Base-by-base conservation (phyloP, 768 basidiomycete genomes). In the Pisolithus tinctorius region DNA sequence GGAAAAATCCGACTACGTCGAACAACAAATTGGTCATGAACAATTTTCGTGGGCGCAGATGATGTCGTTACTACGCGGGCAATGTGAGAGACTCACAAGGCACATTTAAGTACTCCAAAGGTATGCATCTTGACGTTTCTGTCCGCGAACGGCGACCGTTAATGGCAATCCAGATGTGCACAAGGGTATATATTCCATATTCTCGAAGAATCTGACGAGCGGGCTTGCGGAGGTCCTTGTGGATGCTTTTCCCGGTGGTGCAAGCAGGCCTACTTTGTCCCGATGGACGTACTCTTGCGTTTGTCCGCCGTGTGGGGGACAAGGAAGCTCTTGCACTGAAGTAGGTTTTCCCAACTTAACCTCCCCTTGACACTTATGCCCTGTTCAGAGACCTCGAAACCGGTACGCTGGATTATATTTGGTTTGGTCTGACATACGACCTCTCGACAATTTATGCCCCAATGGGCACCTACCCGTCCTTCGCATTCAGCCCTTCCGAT, bases 391-490 rank as follows among this genome's bases (percentile, higher is more conserved):
- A 88, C 59, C 69, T 88, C 17, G 61, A 71, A 37, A 83, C 83
- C 0, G 86, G 86, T 16, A 83, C 82, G 2, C 68, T 84, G 37
- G 78, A 76, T 56, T 66, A 87, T 59, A 63, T 81, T 16, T 88
- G 83, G 82, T 67, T 86, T 49, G 86, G 84, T 0, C 70, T 88
- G 30, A 82, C 76, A 2, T 86, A 85, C 58, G 86, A 88, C 60
- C 70, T 82, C n/a, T 72, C 72, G 20, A 62, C 64, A 9, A 71
- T 86, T 47, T 86, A 80, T 8, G 83, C 85, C 13, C 86, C 86
- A 0, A 87, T 87, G 84, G 84, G 85, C 10, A 88, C 86, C 38
- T 88, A 88, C 57, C 86, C 86, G 0, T 82, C 84, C 1, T 88
- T 84, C 59, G 74, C 85, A 8, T 88, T 88, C 64, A 75, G 81